These are phyloP conservation scores for Aquilaria malaccensis DNA, from an alignment of 345 rosid genomes.

Conservation along the genomic window DNA sequence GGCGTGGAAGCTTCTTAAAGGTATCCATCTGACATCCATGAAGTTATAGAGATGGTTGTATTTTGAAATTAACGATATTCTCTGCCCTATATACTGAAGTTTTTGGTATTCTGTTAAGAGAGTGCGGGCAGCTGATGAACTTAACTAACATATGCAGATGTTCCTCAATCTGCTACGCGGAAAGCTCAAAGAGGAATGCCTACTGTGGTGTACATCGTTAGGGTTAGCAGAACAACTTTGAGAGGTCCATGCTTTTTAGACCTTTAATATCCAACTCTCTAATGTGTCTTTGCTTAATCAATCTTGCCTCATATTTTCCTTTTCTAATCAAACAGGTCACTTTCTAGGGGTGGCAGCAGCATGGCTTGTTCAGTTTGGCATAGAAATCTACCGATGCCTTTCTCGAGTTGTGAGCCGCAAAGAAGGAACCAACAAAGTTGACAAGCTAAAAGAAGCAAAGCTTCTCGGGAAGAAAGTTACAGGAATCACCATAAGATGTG, in stretches of 20 bases:
- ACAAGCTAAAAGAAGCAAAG: conserved; percentile 36
- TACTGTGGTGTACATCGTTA: conserved; percentile 43
- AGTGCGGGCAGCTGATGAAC: conserved; percentile 1
- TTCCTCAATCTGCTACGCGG: conserved; percentile 63
- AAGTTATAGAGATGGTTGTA: neutral
- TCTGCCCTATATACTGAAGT: neutral
- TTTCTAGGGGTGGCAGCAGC: conserved; percentile 70
- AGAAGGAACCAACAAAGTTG: conserved; percentile 30
- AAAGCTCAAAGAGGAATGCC: conserved; percentile 77
- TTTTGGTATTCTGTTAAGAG: neutral
- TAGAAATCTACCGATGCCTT: conserved; percentile 57
- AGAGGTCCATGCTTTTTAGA: conserved; percentile 38
- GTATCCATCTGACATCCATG: conserved; percentile 23
- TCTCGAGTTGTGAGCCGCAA: conserved; percentile 21
- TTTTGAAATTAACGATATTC: too few relatives aligned
- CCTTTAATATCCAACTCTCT: too few relatives aligned
- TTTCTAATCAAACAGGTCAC: conserved; percentile 46
- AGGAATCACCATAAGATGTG: conserved; percentile 50
- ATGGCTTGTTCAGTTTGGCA: conserved; percentile 79
- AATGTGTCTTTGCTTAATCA: neutral
- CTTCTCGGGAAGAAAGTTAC: conserved; percentile 60
- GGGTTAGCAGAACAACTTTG: conserved; percentile 70
- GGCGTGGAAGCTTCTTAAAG: conserved; percentile 96
- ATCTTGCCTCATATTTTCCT: conserved; percentile 9
- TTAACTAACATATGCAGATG: conserved; percentile 36